Conservation (phyloP, 1,139 yeast genomes). For the Yarrowia galli region DNA sequence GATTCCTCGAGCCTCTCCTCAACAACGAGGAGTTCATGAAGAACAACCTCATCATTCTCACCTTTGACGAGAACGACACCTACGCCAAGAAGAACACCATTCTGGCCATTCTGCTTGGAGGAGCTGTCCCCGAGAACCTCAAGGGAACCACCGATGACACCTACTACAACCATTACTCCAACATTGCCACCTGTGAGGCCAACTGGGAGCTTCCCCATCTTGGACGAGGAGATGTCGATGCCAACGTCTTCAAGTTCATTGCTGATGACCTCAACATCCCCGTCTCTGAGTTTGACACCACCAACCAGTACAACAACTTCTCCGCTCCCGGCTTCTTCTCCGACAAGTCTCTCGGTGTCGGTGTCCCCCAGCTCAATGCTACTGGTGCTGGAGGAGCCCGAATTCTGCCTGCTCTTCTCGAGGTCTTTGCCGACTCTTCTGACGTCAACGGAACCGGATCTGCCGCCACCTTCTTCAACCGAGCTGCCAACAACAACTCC, state of each 20-base stretch:
- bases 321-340: constrained; percentile 28
- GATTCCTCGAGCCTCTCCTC: constrained; percentile 55
- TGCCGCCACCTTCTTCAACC: constrained; percentile 9
- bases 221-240: constrained; percentile 58
- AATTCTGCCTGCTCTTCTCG: constrained; percentile 24
- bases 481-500: not conserved
- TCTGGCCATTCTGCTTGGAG: constrained; percentile 55
- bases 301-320: constrained; percentile 28
- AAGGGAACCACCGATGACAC: constrained; percentile 56
- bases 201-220: constrained; percentile 58
- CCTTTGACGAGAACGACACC: constrained; percentile 59
- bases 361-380: constrained; percentile 26
- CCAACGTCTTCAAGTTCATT: constrained; percentile 56
- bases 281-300: constrained; percentile 44
- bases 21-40: constrained; percentile 56
- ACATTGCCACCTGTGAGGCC: constrained; percentile 56
- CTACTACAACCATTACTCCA: constrained; percentile 60
- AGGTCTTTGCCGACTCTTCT: not conserved
- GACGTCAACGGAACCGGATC: constrained; percentile 4
- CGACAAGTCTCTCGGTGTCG: constrained; percentile 23
- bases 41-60: constrained; percentile 55
- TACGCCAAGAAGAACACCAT: constrained; percentile 55
- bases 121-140: constrained; percentile 52
- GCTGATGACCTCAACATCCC: constrained; percentile 52
- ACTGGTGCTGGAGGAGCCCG: constrained; percentile 21